phyloP scores from a whole-genome alignment of 805 yeast genomes.

The Teunomyces stri region DNA sequence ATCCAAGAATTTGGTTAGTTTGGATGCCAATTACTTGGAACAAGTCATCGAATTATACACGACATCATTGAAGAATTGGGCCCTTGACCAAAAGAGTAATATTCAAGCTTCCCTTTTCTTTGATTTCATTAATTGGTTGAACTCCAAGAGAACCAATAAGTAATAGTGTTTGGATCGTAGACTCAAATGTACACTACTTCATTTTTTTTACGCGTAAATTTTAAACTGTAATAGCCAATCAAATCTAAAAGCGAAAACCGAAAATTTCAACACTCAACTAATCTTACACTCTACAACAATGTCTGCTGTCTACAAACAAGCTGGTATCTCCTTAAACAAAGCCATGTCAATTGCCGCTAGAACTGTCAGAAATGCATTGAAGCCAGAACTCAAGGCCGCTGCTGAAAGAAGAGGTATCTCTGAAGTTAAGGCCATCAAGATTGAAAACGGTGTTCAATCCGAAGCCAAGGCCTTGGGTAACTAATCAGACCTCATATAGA shows the following conservation, averaged over 20 bases:
- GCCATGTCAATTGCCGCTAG: conserved; percentile 89
- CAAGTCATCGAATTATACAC: conserved; percentile 56
- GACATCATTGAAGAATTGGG: conserved; percentile 60
- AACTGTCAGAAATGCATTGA: conserved; percentile 82
- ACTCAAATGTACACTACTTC: conserved; percentile 4
- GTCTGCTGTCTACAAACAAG: conserved; percentile 48
- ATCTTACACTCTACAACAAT: conserved; percentile 15
- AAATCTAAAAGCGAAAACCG: conserved; percentile 5
- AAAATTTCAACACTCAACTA: conserved; percentile 2
- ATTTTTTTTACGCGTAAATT: not conserved
- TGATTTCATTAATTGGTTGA: conserved; percentile 80
- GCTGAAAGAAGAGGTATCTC: conserved; percentile 69
- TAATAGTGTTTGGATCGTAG: not conserved
- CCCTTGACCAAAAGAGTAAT: conserved; percentile 43
- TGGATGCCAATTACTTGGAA: conserved; percentile 37
- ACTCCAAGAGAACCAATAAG: conserved; percentile 40
- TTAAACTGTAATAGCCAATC: conserved; percentile 1
- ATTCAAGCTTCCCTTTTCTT: conserved; percentile 58
- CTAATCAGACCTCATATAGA: conserved; percentile 10
- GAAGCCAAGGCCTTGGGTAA: conserved; percentile 39
- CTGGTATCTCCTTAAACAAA: conserved; percentile 66
- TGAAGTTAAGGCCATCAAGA: conserved; percentile 71
- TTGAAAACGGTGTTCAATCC: conserved; percentile 63
- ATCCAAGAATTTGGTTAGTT: conserved; percentile 49
- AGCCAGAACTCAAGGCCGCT: conserved; percentile 75